These are phyloP conservation scores for Evernia prunastri DNA, from an alignment of 495 filamentous ascomycete species.

Conservation along the genomic window DNA sequence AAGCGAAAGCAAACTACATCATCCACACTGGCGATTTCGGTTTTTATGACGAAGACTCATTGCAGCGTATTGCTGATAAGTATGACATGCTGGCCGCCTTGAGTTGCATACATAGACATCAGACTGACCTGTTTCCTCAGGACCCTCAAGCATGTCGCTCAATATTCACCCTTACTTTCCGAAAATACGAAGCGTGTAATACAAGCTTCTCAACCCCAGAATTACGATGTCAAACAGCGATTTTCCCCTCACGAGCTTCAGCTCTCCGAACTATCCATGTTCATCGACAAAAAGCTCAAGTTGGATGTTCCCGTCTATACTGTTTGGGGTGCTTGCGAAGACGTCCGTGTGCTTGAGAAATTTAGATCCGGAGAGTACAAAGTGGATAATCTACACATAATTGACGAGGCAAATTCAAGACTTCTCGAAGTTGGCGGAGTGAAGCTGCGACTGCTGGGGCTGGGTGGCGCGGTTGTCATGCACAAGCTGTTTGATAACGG, in stretches of 20 bases:
- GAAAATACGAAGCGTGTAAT: slow-evolving; percentile 85
- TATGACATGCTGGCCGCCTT: slow-evolving; percentile 43
- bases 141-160: slow-evolving; percentile 94
- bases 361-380: slow-evolving; percentile 98
- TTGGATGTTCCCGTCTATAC: slow-evolving; percentile 97
- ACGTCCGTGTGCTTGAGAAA: slow-evolving; percentile 96
- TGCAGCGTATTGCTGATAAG: slow-evolving; percentile 99
- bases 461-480: slow-evolving; percentile 98
- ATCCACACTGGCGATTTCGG: slow-evolving; percentile 99
- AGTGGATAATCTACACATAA: slow-evolving; percentile 93
- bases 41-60: slow-evolving; percentile 93
- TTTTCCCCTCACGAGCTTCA: slow-evolving; percentile 76
- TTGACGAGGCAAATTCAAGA: slow-evolving; percentile 94
- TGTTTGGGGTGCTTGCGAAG: slow-evolving; percentile 98
- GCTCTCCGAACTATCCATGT: slow-evolving; percentile 87
- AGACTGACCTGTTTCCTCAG: slow-evolving; percentile 45
- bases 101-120: slow-evolving; percentile 15
- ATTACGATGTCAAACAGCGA: slow-evolving; percentile 66
- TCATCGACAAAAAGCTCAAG: slow-evolving; percentile 79
- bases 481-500: slow-evolving; percentile 99
- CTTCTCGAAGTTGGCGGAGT: slow-evolving; percentile 91
- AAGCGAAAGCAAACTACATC: slow-evolving; percentile 90
- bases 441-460: slow-evolving; percentile 86
- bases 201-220: slow-evolving; percentile 53
- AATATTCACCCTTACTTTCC: slow-evolving; percentile 91